Evolutionary conservation across 2,329 filamentous ascomycete species (phyloP).

Genomic region (Xylaria sp.): DNA sequence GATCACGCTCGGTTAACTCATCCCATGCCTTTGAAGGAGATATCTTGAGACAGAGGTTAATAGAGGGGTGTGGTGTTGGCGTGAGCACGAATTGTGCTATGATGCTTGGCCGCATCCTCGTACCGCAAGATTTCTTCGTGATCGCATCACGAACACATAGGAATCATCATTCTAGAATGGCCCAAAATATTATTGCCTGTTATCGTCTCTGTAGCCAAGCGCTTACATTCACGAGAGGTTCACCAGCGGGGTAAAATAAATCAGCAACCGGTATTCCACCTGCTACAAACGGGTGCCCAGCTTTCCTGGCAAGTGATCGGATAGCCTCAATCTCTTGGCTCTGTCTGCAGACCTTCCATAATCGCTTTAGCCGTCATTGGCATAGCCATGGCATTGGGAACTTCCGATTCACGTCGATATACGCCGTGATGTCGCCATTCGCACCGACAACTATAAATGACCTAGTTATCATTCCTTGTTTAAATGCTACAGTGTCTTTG

Average conservation of each 20-base stretch:
- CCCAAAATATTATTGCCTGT: background rate
- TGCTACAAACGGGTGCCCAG: background rate
- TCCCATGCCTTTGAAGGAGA: too few species aligned
- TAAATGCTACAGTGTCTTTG: background rate
- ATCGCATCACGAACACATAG: background rate
- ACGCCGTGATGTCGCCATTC: background rate
- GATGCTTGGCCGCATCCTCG: background rate
- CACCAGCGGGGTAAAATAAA: background rate
- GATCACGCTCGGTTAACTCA: too few species aligned
- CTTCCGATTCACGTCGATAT: background rate
- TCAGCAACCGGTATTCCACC: background rate
- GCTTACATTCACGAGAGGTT: background rate
- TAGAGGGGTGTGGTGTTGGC: background rate
- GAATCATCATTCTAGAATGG: background rate
- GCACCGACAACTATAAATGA: background rate
- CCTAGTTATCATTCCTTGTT: background rate
- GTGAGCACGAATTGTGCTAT: background rate
- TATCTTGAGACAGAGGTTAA: too few species aligned
- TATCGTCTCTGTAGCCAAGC: background rate
- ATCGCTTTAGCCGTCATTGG: background rate
- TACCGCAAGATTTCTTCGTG: background rate
- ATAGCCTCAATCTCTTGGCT: constrained; percentile 1
- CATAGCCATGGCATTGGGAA: background rate
- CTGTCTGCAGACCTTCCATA: background rate
- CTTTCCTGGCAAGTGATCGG: background rate